Conservation (phyloP, 768 basidiomycete genomes). For the Boletus eberwhitei region DNA sequence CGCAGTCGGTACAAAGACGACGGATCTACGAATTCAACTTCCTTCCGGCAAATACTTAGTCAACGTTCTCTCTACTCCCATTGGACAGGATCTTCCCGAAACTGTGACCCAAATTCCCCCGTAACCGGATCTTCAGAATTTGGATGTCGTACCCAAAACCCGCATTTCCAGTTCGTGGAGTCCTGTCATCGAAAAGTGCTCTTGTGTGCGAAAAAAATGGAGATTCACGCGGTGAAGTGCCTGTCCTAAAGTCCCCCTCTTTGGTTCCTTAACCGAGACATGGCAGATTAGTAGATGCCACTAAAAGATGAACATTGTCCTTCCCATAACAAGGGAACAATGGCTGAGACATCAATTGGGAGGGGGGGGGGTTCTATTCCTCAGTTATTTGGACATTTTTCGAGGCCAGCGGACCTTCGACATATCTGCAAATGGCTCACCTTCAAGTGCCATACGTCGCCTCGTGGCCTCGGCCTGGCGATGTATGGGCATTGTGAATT, state of each 20-base stretch:
- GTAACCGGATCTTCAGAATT: slow-evolving; percentile 24
- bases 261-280: slow-evolving; percentile 21
- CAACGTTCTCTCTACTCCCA: slow-evolving; percentile 7
- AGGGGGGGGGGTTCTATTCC: slow-evolving; percentile 3
- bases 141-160: slow-evolving; percentile 3
- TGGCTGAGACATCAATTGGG: slow-evolving; percentile 24
- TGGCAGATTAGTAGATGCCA: slow-evolving; percentile 16
- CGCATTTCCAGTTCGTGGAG: slow-evolving; percentile 5
- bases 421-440: slow-evolving; percentile 14
- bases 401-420: slow-evolving; percentile 12
- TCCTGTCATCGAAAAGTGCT: background rate
- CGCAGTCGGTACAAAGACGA: slow-evolving; percentile 1
- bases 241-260: slow-evolving; percentile 4
- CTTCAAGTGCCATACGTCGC: slow-evolving; percentile 12
- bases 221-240: slow-evolving; percentile 22
- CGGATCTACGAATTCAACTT: slow-evolving; percentile 5
- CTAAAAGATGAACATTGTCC: slow-evolving; percentile 26
- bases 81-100: slow-evolving; percentile 22
- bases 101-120: slow-evolving; percentile 12
- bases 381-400: slow-evolving; percentile 10
- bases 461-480: slow-evolving; percentile 16
- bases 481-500: slow-evolving; percentile 5
- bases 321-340: slow-evolving; percentile 34
- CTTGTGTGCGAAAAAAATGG: slow-evolving; percentile 16
- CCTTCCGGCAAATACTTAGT: background rate